These are phyloP conservation scores for Stachybotrys elegans DNA, from an alignment of 2,329 filamentous ascomycete species.

Conservation along the genomic window DNA sequence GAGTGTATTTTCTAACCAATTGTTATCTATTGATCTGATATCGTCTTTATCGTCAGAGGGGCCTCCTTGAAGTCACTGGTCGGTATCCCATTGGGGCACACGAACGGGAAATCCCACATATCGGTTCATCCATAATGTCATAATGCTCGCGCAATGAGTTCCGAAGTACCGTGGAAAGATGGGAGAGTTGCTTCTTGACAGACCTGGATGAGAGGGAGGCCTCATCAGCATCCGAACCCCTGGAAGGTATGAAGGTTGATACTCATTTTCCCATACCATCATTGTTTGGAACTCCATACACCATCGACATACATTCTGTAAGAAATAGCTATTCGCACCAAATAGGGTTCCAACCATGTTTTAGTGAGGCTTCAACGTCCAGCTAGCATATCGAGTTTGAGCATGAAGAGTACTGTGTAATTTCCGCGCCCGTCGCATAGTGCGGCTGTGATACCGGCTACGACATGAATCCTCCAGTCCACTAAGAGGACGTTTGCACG, in stretches of 20 bases:
- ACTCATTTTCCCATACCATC: slow-evolving; percentile 13
- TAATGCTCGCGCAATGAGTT: slow-evolving; percentile 17
- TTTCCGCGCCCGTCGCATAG: slow-evolving; percentile 7
- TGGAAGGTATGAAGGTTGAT: slow-evolving; percentile 8
- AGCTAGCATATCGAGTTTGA: slow-evolving; percentile 4
- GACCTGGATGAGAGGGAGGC: slow-evolving; percentile 4
- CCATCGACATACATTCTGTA: slow-evolving; percentile 11
- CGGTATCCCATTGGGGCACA: no score
- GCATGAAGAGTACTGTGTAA: slow-evolving; percentile 7
- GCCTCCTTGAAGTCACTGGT: no score
- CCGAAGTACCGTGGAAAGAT: slow-evolving; percentile 8
- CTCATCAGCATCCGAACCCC: slow-evolving; percentile 5
- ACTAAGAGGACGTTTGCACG: slow-evolving; percentile 10
- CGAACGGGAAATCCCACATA: no score
- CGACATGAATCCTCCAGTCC: slow-evolving; percentile 8
- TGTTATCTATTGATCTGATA: no score
- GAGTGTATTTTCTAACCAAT: no score
- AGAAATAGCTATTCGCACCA: slow-evolving; percentile 17
- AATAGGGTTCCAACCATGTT: slow-evolving; percentile 18
- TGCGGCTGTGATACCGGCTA: slow-evolving; percentile 4
- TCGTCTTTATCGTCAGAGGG: no score
- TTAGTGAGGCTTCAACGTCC: slow-evolving; percentile 12
- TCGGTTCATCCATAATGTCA: slow-evolving; percentile 17
- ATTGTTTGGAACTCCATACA: slow-evolving; percentile 14
- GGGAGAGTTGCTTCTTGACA: slow-evolving; percentile 9